These are phyloP conservation scores for Lepiota brunneoincarnata DNA, from an alignment of 768 basidiomycete species.

Conservation along the genomic window DNA sequence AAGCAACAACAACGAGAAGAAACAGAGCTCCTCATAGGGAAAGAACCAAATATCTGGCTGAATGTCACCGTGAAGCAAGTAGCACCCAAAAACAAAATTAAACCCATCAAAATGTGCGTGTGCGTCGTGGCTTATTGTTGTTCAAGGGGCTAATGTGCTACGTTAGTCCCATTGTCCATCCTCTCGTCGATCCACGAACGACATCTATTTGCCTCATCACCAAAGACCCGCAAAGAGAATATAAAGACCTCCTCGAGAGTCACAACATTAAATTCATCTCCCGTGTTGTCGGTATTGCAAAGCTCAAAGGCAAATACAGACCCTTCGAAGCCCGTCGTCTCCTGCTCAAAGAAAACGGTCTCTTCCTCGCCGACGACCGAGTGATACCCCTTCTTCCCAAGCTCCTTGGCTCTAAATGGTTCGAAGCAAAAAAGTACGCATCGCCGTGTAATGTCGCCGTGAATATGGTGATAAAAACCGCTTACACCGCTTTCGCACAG, in stretches of 20 bases:
- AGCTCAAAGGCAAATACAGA: constrained; percentile 93
- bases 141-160: constrained; percentile 11
- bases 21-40: constrained; percentile 70
- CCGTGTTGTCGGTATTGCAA: constrained; percentile 85
- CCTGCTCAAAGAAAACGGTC: constrained; percentile 82
- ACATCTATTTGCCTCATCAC: constrained; percentile 86
- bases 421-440: constrained; percentile 91
- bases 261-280: constrained; percentile 86
- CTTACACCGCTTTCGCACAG: constrained; percentile 37
- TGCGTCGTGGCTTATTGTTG: neutral
- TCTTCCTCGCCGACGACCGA: constrained; percentile 93
- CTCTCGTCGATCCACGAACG: constrained; percentile 79
- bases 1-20: constrained; percentile 63
- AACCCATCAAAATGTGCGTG: constrained; percentile 82
- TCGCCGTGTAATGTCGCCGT: neutral
- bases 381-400: constrained; percentile 85
- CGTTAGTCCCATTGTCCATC: constrained; percentile 70
- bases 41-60: constrained; percentile 88
- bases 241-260: constrained; percentile 86
- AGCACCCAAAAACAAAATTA: constrained; percentile 68
- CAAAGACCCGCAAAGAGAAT: constrained; percentile 94
- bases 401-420: constrained; percentile 86
- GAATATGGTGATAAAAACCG: neutral
- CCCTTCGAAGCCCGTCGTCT: constrained; percentile 79
- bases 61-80: constrained; percentile 85